Evolutionary conservation across 331 rosid species (phyloP).

Genomic region (Quercus lobata): DNA sequence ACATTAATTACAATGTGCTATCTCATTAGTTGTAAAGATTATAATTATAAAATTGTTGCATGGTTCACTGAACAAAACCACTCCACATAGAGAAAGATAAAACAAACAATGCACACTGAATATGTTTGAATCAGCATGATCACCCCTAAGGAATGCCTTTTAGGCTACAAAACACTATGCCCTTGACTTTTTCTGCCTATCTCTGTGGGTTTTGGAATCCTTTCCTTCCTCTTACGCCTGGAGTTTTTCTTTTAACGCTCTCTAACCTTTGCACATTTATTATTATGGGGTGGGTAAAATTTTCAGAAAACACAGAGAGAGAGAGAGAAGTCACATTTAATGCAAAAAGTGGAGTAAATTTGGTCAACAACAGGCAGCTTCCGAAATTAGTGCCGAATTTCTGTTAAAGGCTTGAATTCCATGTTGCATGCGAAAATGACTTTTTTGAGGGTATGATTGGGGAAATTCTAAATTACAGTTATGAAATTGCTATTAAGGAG

Average conservation of each 20-base stretch:
- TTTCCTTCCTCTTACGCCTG: background rate
- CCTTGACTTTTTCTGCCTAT: constrained; percentile 6
- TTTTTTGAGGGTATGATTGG: background rate
- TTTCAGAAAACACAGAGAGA: background rate
- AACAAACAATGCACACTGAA: too few relatives aligned
- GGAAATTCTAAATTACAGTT: background rate
- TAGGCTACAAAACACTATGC: background rate
- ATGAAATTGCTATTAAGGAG: background rate
- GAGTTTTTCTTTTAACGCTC: background rate
- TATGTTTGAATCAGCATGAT: background rate
- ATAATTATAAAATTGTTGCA: too few relatives aligned
- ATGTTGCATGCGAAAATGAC: constrained; percentile 23
- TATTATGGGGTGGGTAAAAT: background rate
- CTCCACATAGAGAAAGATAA: too few relatives aligned
- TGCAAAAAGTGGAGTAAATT: constrained; percentile 25
- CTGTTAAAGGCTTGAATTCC: constrained; percentile 6
- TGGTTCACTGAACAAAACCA: too few relatives aligned
- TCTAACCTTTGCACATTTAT: constrained; percentile 5
- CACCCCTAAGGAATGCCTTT: constrained; percentile 9
- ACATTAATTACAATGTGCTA: too few relatives aligned
- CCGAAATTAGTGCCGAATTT: constrained; percentile 31
- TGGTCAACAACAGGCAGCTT: constrained; percentile 7
- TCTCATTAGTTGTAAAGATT: too few relatives aligned
- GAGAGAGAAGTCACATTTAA: constrained; percentile 1
- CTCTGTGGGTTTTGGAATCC: constrained; percentile 12